These are phyloP conservation scores for Mariannaea sp. DNA, from an alignment of 2,329 filamentous ascomycete species.

Conservation along the genomic window DNA sequence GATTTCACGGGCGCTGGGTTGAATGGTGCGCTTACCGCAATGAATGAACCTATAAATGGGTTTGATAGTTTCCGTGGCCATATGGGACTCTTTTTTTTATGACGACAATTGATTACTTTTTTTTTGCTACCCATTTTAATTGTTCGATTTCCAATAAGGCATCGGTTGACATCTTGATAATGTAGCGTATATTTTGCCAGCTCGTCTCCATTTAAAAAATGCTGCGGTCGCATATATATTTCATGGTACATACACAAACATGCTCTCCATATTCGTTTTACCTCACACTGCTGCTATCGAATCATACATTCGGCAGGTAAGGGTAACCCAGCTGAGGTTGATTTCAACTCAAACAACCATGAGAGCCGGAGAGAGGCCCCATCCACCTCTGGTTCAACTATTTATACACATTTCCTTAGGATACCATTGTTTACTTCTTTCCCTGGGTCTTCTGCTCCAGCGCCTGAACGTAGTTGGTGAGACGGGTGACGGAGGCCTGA, in stretches of 20 bases:
- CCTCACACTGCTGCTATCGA: conserved; percentile 4
- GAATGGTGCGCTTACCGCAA: conserved; percentile 36
- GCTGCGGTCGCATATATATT: conserved; percentile 17
- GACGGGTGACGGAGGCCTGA: conserved; percentile 82
- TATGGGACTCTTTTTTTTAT: conserved; percentile 33
- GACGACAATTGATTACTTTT: conserved; percentile 25
- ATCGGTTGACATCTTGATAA: too few relatives aligned
- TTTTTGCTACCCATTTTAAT: conserved; percentile 2
- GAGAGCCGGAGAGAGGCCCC: conserved; percentile 13
- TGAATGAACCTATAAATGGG: conserved; percentile 28
- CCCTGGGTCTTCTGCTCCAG: conserved; percentile 81
- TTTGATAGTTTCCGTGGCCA: conserved; percentile 38
- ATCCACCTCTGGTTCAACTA: conserved; percentile 10
- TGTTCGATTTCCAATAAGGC: too few relatives aligned
- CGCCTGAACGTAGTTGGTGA: conserved; percentile 81
- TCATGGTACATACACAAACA: conserved; percentile 20
- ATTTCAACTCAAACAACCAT: conserved; percentile 19
- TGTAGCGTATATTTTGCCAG: background rate
- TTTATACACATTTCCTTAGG: conserved; percentile 29
- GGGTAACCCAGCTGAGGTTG: conserved; percentile 11
- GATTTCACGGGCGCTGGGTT: conserved; percentile 43
- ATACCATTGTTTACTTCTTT: conserved; percentile 64
- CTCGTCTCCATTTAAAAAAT: conserved; percentile 21
- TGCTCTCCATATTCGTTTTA: conserved; percentile 9
- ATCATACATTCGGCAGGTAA: conserved; percentile 16